Base-by-base conservation (phyloP, 768 basidiomycete genomes). In the Rhodotorula toruloides region DNA sequence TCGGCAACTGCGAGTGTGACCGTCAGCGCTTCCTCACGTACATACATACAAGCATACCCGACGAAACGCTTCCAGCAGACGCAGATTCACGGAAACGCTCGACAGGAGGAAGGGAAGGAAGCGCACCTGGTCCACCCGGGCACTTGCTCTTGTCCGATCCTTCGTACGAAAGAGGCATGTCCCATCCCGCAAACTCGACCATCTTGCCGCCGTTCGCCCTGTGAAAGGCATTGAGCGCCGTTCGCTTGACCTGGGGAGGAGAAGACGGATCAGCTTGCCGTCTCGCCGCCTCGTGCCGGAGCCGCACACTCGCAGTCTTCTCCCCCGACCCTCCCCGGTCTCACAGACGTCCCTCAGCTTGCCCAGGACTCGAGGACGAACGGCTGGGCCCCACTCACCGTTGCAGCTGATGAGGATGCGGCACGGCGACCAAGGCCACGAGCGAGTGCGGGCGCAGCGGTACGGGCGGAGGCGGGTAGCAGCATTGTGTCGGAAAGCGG, bases 151-250 rank as follows among this genome's bases (percentile, higher is more conserved):
- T 89, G 10, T 90, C 90, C 54, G 88, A 83, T 37, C 83, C 81
- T 9, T 86, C 90, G 74, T 97, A 99, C 6, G 83, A 77, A 49
- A 99, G 81, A 1, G 94, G 96, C 94, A 99, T 99, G 8, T 85
- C 84, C 78, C 86, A 98, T 11, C 94, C 94, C 4, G 91, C 96
- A 77, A 97, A 99, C 0, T 90, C 87, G 0, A 96, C 91, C 90
- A 98, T 92, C 78, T 93, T 93, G 2, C 87, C 94, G 25, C 83
- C 86, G 40, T 71, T 58, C 77, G 88, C 76, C 52, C 89, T 76
- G 76, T 99, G 93, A 76, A 92, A 93, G 75, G 92, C 90, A 73
- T 93, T 91, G 8, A 98, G 81, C 8, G 74, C 72, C 19, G 74
- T 75, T 13, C 68, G 66, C 47, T 67, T 67, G 17, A 34, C 4